A percentile compares a stretch with the other conserved stretches of the same genome.
Conservation (phyloP, 2,329 filamentous ascomycete species). For the Triangularia setosa region DNA sequence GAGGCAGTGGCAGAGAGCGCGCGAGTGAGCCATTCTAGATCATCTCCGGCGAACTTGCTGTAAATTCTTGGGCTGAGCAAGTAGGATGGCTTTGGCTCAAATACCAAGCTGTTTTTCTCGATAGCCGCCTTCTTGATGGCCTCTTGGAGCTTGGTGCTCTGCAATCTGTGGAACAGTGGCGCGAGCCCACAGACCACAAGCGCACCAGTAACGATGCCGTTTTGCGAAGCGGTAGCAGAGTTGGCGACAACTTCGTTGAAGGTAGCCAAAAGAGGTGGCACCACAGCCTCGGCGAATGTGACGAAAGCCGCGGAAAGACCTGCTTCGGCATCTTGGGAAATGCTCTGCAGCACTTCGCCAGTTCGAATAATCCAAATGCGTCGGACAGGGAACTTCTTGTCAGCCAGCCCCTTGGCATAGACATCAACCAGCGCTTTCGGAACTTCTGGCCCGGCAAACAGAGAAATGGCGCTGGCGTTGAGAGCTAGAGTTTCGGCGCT, state of each 20-base stretch:
- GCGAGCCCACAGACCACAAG: constrained; percentile 69
- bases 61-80: constrained; percentile 81
- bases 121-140: constrained; percentile 61
- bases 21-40: constrained; percentile 71
- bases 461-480: constrained; percentile 58
- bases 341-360: constrained; percentile 65
- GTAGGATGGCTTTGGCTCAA: constrained; percentile 82
- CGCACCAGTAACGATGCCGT: constrained; percentile 73
- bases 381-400: constrained; percentile 76
- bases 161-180: constrained; percentile 49
- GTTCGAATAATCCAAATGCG: constrained; percentile 76
- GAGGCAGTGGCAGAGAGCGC: constrained; percentile 62
- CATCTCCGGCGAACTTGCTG: constrained; percentile 70
- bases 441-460: constrained; percentile 58
- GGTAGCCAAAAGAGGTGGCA: constrained; percentile 58
- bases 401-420: constrained; percentile 74
- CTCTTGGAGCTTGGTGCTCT: constrained; percentile 43
- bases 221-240: constrained; percentile 74
- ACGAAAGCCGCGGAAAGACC: constrained; percentile 45
- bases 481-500: constrained; percentile 71
- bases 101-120: constrained; percentile 59
- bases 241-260: constrained; percentile 79
- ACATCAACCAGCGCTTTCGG: constrained; percentile 65
- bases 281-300: constrained; percentile 50
- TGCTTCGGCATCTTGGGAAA: constrained; percentile 39